Percentiles rank a stretch among this genome's conserved stretches.
Conservation (phyloP, 2,329 filamentous ascomycete genomes). For the Colletotrichum limetticola region DNA sequence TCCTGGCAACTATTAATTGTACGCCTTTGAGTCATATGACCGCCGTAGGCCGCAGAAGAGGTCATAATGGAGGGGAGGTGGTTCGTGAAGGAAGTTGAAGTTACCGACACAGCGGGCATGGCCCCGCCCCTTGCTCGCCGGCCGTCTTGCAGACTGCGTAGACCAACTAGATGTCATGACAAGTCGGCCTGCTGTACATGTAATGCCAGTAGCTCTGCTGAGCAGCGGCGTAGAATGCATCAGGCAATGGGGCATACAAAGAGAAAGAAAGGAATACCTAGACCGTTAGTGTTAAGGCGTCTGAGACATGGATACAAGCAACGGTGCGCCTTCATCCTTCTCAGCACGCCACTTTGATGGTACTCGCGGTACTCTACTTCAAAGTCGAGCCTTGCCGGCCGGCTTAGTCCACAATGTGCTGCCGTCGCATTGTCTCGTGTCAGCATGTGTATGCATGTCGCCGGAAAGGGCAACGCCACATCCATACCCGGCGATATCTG, state of each 20-base stretch:
- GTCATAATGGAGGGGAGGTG: background rate
- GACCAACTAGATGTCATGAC: background rate
- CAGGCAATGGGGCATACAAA: background rate
- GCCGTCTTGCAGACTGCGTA: background rate
- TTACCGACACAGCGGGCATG: background rate
- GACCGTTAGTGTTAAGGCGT: background rate
- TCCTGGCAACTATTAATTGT: background rate
- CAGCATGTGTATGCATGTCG: background rate
- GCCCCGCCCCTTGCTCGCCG: background rate
- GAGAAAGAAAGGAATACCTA: background rate
- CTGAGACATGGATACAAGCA: background rate
- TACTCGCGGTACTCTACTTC: no score
- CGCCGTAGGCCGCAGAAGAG: background rate
- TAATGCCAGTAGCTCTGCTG: background rate
- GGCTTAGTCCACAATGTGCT: background rate
- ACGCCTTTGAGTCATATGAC: background rate
- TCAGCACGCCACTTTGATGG: background rate
- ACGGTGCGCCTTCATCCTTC: background rate
- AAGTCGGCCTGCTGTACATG: background rate
- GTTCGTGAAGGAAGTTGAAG: background rate
- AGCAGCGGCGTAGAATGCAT: background rate
- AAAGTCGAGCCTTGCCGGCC: background rate
- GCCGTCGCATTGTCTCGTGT: background rate
- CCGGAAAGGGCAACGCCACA: background rate
- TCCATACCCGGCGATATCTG: background rate